A percentile compares a stretch with the other conserved stretches of the same genome.
Conservation (phyloP, 2,329 filamentous ascomycete species). For the Cladosporium velox region DNA sequence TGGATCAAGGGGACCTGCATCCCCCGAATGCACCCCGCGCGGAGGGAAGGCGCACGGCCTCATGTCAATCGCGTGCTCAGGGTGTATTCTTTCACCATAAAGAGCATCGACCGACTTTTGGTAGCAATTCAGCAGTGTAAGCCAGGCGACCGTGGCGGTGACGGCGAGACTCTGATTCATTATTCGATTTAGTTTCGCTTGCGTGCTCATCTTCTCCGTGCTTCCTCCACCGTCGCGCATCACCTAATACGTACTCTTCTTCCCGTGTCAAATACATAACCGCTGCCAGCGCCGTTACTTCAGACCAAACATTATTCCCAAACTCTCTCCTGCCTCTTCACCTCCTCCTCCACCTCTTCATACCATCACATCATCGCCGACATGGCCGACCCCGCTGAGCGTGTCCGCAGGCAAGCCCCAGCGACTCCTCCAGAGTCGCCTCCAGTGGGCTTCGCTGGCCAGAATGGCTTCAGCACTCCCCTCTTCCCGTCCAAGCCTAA, state of each 20-base stretch:
- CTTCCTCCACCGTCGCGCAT: not conserved
- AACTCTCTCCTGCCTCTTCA: not conserved
- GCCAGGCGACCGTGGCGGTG: conserved; percentile 1
- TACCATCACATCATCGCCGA: not conserved
- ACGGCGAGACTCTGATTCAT: not conserved
- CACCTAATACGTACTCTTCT: not conserved
- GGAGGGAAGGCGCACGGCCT: not conserved
- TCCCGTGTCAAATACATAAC: not conserved
- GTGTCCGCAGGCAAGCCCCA: conserved; percentile 34
- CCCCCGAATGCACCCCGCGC: conserved; percentile 1
- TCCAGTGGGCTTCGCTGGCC: conserved; percentile 41
- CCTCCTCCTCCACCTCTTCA: not conserved
- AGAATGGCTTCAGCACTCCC: conserved; percentile 43
- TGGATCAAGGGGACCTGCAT: not conserved
- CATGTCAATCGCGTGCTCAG: conserved; percentile 9
- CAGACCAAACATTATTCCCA: conserved; percentile 6
- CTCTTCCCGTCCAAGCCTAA: conserved; percentile 60
- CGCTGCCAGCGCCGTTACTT: not conserved
- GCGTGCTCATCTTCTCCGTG: not conserved
- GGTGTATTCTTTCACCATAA: not conserved
- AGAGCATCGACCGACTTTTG: conserved; percentile 9
- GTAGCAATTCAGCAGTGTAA: not conserved
- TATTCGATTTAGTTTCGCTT: not conserved
- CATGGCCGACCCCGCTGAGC: conserved; percentile 29
- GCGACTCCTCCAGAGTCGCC: conserved; percentile 41